Base-by-base conservation (phyloP, 805 yeast genomes). In the Cyberlindnera sargentensis region DNA sequence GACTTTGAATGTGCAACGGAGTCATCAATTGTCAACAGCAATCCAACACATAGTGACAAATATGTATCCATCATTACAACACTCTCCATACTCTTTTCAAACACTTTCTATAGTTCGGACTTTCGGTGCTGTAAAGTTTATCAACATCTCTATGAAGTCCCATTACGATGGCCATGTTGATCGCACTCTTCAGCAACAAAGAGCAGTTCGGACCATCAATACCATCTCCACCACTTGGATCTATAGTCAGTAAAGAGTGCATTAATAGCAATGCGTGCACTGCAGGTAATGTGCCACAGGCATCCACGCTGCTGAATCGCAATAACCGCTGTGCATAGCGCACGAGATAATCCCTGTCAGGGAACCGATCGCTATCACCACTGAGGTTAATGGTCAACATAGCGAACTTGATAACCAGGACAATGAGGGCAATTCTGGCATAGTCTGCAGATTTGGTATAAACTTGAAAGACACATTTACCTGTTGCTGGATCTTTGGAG, bases 141-240 rank as follows among this genome's bases (percentile, higher is more conserved):
- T 52, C 56, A 28, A 58, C 47, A 26, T 57, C 47, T 28, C 50
- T 43, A 30, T 58, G 49, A 10, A 58, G 34, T 2, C 62, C 62
- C 50, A 58, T 45, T 1, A 46, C 20, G 4, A 55, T 33, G 2
- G 59, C 60, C 58, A 57, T 56, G 31, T 34, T 46, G 15, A 57
- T 37, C 6, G 60, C 58, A 1, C 42, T 27, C 29, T 40, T 53
- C 30, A 52, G 42, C 1, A 46, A 7, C 41, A 55, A 25, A 0
- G 45, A 25, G 10, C 50, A 48, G 26, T 50, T 47, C 8, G 48
- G 41, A 23, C 53, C 54, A 45, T 52, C 58, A 24, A 57, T 56
- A 23, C 53, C 57, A 43, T 51, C 57, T 15, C 45, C 47, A 39
- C 52, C 55, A 4, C 37, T 10, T 3, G 60, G 60, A 29, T 50